Conservation (phyloP, 441 rosid species). For the Daphne laureola region DNA sequence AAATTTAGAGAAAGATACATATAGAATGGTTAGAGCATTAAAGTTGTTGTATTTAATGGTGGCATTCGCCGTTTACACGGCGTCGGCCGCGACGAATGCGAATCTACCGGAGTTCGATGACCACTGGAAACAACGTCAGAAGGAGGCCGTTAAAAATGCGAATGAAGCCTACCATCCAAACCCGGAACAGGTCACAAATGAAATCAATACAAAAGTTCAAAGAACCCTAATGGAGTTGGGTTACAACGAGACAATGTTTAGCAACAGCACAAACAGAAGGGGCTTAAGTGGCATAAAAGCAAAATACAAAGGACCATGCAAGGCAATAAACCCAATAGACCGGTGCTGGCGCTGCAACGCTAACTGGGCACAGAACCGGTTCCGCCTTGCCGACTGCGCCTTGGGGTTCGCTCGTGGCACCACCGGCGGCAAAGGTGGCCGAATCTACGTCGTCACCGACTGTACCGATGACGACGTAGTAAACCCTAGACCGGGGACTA, state of each 20-base stretch:
- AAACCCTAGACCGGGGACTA: constrained; percentile 52
- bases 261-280: constrained; percentile 40
- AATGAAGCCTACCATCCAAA: constrained; percentile 26
- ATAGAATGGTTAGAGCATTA: no score
- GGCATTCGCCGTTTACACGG: no score
- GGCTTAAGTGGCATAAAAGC: constrained; percentile 10
- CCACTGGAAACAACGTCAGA: constrained; percentile 32
- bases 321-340: constrained; percentile 48
- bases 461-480: constrained; percentile 29
- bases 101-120: constrained; percentile 14
- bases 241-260: no score
- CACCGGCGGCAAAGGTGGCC: constrained; percentile 47
- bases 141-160: constrained; percentile 17
- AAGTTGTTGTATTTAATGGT: no score
- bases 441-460: constrained; percentile 40
- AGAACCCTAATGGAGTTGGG: constrained; percentile 16
- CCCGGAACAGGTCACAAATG: constrained; percentile 32
- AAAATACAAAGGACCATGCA: constrained; percentile 30
- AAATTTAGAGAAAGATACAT: no score
- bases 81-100: constrained; percentile 9
- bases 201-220: constrained; percentile 22
- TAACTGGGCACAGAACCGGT: constrained; percentile 44
- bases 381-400: constrained; percentile 42
- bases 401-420: constrained; percentile 58
- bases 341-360: constrained; percentile 52